Conservation (phyloP, 192 early-diverging fungal species). For the Linnemannia zychae region DNA sequence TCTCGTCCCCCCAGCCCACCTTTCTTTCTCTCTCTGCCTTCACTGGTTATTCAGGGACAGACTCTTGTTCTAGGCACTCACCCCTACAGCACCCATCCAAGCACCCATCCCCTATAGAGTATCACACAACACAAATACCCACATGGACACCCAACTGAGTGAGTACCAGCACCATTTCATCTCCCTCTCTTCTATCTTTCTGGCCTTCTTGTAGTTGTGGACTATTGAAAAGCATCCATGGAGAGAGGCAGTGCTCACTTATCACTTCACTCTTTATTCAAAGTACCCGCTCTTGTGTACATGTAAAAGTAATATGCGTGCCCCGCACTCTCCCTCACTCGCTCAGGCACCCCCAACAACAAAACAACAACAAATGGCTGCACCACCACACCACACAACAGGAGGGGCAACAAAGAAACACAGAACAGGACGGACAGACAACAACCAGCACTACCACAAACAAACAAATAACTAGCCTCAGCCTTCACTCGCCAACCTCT, state of each 20-base stretch:
- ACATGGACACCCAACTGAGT: conserved; percentile 15
- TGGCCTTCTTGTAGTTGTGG: not conserved
- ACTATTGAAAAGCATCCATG: not conserved
- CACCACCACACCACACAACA: not conserved
- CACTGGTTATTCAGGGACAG: not conserved
- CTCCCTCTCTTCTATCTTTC: not conserved
- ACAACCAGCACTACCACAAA: not conserved
- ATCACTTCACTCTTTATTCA: not conserved
- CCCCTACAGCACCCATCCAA: not conserved
- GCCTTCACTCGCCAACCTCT: not conserved
- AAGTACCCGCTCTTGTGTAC: conserved; percentile 6
- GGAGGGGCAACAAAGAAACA: not conserved
- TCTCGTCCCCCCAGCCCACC: not conserved
- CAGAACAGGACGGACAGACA: not conserved
- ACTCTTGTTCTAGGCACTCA: not conserved
- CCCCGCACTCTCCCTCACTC: not conserved
- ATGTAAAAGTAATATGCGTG: not conserved
- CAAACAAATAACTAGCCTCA: not conserved
- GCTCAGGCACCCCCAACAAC: not conserved
- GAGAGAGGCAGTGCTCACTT: conserved; percentile 16
- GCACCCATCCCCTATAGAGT: not conserved
- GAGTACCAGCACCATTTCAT: not conserved
- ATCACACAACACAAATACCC: not conserved
- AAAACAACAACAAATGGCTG: not conserved
- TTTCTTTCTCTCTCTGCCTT: not conserved